A percentile compares a stretch with the other conserved stretches of the same genome.
These are phyloP conservation scores for Cutaneotrichosporon spelunceum DNA, from an alignment of 1,284 basidiomycete species.

Conservation along the genomic window DNA sequence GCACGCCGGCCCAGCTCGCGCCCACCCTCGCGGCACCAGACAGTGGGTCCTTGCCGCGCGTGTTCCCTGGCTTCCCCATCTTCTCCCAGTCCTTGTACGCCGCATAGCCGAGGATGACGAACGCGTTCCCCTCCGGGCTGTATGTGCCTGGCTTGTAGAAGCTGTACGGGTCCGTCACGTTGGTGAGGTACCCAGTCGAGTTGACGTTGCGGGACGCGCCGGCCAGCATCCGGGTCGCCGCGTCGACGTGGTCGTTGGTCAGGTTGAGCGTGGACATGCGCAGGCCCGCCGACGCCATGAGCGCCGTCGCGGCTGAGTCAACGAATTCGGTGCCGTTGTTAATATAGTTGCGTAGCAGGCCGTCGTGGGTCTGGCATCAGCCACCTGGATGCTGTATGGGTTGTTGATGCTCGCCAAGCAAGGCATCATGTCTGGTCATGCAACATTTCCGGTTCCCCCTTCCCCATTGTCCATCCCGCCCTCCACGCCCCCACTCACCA, in stretches of 20 bases:
- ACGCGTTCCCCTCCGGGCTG: conserved; percentile 66
- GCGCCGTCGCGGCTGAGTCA: conserved; percentile 69
- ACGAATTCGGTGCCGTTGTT: conserved; percentile 63
- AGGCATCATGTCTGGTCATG: background rate
- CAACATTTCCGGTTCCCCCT: background rate
- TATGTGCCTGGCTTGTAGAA: conserved; percentile 56
- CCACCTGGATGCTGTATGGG: background rate
- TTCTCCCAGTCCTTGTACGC: conserved; percentile 68
- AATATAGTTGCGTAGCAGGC: conserved; percentile 73
- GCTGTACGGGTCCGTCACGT: conserved; percentile 67
- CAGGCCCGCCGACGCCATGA: conserved; percentile 74
- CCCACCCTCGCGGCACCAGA: background rate
- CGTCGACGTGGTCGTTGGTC: conserved; percentile 41
- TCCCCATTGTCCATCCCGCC: background rate
- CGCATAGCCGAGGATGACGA: conserved; percentile 66
- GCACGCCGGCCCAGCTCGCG: background rate
- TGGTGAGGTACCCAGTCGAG: conserved; percentile 61
- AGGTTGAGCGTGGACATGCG: conserved; percentile 49
- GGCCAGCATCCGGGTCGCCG: conserved; percentile 38
- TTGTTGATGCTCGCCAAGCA: background rate
- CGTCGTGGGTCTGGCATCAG: conserved; percentile 55
- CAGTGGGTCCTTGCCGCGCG: conserved; percentile 26
- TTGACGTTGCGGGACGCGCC: conserved; percentile 43
- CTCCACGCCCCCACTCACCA: conserved; percentile 27
- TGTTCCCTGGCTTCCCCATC: conserved; percentile 56